Conservation (phyloP, 2,329 filamentous ascomycete genomes). For the Alternaria metachromatica region DNA sequence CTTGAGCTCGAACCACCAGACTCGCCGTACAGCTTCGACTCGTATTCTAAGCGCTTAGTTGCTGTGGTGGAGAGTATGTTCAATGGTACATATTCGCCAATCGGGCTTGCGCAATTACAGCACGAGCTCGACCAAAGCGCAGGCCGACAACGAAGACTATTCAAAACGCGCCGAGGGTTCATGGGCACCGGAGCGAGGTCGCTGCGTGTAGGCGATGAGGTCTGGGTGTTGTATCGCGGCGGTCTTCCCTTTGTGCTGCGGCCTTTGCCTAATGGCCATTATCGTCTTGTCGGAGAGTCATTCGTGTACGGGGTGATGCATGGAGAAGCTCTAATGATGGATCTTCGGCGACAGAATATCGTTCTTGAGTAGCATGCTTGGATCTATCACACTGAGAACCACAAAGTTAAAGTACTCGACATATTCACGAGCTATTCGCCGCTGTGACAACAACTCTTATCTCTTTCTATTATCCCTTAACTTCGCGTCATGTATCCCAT, state of each 20-base stretch:
- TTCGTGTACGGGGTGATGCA: constrained; percentile 37
- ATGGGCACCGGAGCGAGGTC: constrained; percentile 34
- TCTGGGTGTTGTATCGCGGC: constrained; percentile 28
- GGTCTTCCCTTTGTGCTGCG: constrained; percentile 27
- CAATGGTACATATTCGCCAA: constrained; percentile 36
- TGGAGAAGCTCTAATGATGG: constrained; percentile 23
- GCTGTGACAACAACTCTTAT: not conserved
- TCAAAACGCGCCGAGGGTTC: constrained; percentile 24
- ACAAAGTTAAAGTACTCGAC: not conserved
- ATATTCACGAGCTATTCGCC: not conserved
- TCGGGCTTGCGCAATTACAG: constrained; percentile 34
- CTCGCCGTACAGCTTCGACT: constrained; percentile 22
- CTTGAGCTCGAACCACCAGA: constrained; percentile 25
- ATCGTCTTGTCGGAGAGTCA: constrained; percentile 31
- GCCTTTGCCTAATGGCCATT: constrained; percentile 19
- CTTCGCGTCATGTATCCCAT: not conserved
- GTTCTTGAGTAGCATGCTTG: constrained; percentile 14
- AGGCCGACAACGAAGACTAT: constrained; percentile 29
- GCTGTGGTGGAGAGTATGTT: constrained; percentile 33
- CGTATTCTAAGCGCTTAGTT: constrained; percentile 26
- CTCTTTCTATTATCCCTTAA: not conserved
- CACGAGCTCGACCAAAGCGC: constrained; percentile 36
- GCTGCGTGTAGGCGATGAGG: constrained; percentile 23
- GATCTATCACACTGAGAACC: not conserved
- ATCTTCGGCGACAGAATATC: constrained; percentile 16